Evolutionary conservation across 208 protist species (phyloP).

Genomic region (Phytomonas serpens): DNA sequence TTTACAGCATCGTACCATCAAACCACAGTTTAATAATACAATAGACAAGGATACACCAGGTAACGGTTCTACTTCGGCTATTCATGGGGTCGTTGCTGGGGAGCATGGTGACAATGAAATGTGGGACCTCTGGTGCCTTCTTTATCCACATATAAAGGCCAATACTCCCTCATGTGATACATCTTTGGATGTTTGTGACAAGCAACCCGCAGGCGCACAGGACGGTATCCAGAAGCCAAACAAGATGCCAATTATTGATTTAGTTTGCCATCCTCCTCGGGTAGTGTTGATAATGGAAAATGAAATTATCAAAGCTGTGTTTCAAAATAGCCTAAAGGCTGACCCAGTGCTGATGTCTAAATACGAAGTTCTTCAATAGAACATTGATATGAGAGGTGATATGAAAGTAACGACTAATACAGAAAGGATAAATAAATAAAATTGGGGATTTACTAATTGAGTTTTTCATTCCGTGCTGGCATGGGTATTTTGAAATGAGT

Average conservation of each 20-base stretch:
- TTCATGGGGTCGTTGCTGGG: not conserved
- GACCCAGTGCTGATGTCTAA: conserved; percentile 1
- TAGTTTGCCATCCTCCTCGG: not conserved
- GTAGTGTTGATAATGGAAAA: conserved; percentile 6
- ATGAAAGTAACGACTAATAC: not conserved
- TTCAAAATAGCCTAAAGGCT: conserved; percentile 3
- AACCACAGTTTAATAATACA: not conserved
- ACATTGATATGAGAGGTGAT: not conserved
- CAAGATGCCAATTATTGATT: not conserved
- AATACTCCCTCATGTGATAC: not conserved
- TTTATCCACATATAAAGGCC: not conserved
- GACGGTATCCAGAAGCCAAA: not conserved
- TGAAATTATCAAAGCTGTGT: not conserved
- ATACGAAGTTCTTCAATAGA: conserved; percentile 3
- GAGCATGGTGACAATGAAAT: not conserved
- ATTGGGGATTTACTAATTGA: not conserved
- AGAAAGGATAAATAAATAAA: not conserved
- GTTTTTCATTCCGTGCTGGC: not conserved
- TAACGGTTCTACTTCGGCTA: not conserved
- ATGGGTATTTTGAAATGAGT: not conserved
- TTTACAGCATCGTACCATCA: not conserved
- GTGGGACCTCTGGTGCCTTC: not conserved
- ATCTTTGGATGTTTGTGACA: not conserved
- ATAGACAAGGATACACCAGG: not conserved
- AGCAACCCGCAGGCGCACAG: not conserved